phyloP scores from a whole-genome alignment of 2,329 filamentous ascomycete genomes.

The Fusarium sp. region DNA sequence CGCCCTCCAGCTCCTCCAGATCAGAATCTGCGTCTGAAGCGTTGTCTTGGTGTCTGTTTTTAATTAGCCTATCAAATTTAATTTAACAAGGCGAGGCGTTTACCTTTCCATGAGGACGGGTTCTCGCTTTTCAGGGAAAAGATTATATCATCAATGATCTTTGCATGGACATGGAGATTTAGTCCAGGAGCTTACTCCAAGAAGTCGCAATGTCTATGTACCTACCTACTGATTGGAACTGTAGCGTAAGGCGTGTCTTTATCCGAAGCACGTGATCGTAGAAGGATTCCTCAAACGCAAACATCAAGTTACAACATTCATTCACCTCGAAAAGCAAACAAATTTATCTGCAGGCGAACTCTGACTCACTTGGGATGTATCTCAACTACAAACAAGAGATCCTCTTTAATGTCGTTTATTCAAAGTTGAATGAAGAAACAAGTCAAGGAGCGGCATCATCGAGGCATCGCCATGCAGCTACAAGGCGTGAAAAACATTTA shows the following conservation, averaged over 20 bases:
- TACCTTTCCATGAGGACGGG: constrained; percentile 17
- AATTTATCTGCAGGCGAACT: too few species aligned
- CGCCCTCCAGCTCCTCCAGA: constrained; percentile 59
- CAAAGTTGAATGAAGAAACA: too few species aligned
- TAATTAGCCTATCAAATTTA: constrained; percentile 14
- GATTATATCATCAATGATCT: neutral
- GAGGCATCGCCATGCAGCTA: too few species aligned
- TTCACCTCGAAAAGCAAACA: too few species aligned
- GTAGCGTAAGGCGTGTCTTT: neutral
- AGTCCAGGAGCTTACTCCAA: neutral
- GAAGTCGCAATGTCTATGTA: neutral
- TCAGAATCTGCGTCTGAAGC: constrained; percentile 61
- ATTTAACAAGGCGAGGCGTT: neutral
- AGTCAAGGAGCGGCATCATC: too few species aligned
- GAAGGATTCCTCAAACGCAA: too few species aligned
- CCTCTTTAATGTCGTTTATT: too few species aligned
- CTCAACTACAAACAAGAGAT: too few species aligned
- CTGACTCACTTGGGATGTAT: too few species aligned
- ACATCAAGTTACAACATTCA: too few species aligned
- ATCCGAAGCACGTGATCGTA: neutral
- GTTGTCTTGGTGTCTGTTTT: constrained; percentile 34
- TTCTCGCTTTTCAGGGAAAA: neutral
- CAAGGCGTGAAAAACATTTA: too few species aligned
- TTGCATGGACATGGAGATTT: neutral
- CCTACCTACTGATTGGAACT: neutral